These are phyloP conservation scores for Antrodiella citrinella DNA, from an alignment of 768 basidiomycete genomes.

Conservation along the genomic window DNA sequence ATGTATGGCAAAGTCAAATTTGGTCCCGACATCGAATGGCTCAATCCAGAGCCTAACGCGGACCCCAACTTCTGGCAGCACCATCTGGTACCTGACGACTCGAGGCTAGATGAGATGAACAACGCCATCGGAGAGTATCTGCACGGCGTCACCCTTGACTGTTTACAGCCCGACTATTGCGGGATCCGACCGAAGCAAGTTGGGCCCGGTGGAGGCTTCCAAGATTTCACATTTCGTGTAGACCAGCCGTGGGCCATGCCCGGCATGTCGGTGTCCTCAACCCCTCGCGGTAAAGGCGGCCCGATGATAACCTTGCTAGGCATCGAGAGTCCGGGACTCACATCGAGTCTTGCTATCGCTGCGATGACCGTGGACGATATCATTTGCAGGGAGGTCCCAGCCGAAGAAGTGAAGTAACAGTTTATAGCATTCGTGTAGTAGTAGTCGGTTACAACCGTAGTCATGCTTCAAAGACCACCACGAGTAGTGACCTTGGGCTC, in stretches of 20 bases:
- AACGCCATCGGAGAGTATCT: slow-evolving; percentile 67
- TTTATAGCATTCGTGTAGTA: not conserved
- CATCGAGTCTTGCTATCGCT: slow-evolving; percentile 79
- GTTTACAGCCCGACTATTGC: slow-evolving; percentile 73
- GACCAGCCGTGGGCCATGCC: slow-evolving; percentile 39
- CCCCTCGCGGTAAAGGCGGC: slow-evolving; percentile 20
- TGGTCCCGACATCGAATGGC: slow-evolving; percentile 90
- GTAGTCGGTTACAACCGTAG: not conserved
- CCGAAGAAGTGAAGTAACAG: slow-evolving; percentile 3
- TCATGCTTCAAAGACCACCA: slow-evolving; percentile 19
- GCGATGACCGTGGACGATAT: slow-evolving; percentile 69
- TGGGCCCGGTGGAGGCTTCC: slow-evolving; percentile 63
- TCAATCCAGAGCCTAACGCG: slow-evolving; percentile 39
- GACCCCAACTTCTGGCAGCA: slow-evolving; percentile 71
- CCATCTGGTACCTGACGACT: slow-evolving; percentile 57
- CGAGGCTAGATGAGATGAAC: slow-evolving; percentile 57
- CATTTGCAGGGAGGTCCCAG: slow-evolving; percentile 8
- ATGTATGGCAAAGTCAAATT: slow-evolving; percentile 80
- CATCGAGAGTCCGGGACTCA: slow-evolving; percentile 91
- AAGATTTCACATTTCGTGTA: slow-evolving; percentile 71
- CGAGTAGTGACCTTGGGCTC: slow-evolving; percentile 61
- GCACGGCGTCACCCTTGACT: slow-evolving; percentile 49
- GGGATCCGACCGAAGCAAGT: slow-evolving; percentile 87
- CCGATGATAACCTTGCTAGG: slow-evolving; percentile 80
- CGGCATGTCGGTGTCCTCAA: slow-evolving; percentile 15